phyloP scores from a whole-genome alignment of 495 filamentous ascomycete species.

The Penicillium odoratum region DNA sequence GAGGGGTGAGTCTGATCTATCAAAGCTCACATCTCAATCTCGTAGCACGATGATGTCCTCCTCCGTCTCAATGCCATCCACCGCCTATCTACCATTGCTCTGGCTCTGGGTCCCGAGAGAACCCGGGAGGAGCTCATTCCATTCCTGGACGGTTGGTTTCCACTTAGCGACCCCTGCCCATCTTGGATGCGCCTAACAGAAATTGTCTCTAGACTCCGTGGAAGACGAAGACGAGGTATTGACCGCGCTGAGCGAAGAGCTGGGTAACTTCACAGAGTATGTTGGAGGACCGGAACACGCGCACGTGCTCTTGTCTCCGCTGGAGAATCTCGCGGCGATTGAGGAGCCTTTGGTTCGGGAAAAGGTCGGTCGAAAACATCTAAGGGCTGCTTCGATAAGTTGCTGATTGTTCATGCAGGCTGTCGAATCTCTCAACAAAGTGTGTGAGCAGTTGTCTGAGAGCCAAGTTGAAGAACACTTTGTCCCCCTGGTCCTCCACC shows the following conservation, averaged over 20 bases:
- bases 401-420: conserved; percentile 57
- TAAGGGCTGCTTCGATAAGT: conserved; percentile 10
- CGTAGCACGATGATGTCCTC: conserved; percentile 94
- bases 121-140: conserved; percentile 98
- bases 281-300: conserved; percentile 91
- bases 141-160: conserved; percentile 85
- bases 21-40: conserved; percentile 27
- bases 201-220: conserved; percentile 73
- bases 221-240: conserved; percentile 99
- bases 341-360: conserved; percentile 97
- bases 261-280: conserved; percentile 95
- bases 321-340: conserved; percentile 97
- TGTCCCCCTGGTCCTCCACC: conserved; percentile 87
- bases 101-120: conserved; percentile 90
- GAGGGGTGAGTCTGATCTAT: conserved; percentile 10
- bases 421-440: conserved; percentile 98
- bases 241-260: conserved; percentile 93
- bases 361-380: conserved; percentile 64
- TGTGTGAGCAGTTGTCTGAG: conserved; percentile 85
- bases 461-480: conserved; percentile 95
- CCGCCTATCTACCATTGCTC: conserved; percentile 94
- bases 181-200: conserved; percentile 27
- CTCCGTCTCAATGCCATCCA: conserved; percentile 98
- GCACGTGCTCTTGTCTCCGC: conserved; percentile 92
- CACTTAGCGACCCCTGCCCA: conserved; percentile 10